A percentile compares a stretch with the other conserved stretches of the same genome.
phyloP scores from a whole-genome alignment of 768 basidiomycete genomes.

The Kwoniella botswanensis region DNA sequence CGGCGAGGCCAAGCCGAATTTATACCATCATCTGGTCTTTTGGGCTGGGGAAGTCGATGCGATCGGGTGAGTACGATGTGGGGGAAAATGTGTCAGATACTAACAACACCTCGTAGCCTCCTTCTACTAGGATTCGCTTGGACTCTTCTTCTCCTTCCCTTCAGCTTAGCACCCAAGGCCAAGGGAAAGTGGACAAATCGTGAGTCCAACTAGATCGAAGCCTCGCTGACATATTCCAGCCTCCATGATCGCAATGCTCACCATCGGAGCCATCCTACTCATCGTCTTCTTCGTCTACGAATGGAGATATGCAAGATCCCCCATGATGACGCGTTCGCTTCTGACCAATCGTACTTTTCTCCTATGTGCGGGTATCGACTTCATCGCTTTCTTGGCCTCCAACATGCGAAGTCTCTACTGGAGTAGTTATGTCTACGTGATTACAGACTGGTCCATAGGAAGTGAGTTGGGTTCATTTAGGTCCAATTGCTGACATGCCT shows the following conservation, averaged over 20 bases:
- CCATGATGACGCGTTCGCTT: slow-evolving; percentile 33
- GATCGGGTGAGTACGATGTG: no score
- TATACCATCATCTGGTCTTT: no score
- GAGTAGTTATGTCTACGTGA: slow-evolving; percentile 9
- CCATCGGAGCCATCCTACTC: slow-evolving; percentile 62
- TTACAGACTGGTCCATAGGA: slow-evolving; percentile 9
- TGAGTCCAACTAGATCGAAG: no score
- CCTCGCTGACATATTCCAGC: background rate
- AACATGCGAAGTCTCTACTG: slow-evolving; percentile 10
- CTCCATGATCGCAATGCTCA: slow-evolving; percentile 61
- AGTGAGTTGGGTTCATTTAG: no score
- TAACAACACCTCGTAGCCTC: slow-evolving; percentile 18
- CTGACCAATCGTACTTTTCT: slow-evolving; percentile 18
- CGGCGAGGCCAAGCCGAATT: no score
- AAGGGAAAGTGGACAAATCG: slow-evolving; percentile 31
- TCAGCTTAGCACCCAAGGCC: slow-evolving; percentile 31
- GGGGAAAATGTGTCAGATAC: no score
- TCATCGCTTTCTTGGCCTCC: slow-evolving; percentile 3
- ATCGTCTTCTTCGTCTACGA: slow-evolving; percentile 55
- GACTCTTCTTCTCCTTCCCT: slow-evolving; percentile 37
- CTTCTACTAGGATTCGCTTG: slow-evolving; percentile 43
- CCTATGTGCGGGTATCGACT: slow-evolving; percentile 9
- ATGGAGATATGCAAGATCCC: slow-evolving; percentile 49
- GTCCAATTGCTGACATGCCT: no score
- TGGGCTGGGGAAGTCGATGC: no score